These are phyloP conservation scores for Aciculosporium take DNA, from an alignment of 2,329 filamentous ascomycete species.

Conservation along the genomic window DNA sequence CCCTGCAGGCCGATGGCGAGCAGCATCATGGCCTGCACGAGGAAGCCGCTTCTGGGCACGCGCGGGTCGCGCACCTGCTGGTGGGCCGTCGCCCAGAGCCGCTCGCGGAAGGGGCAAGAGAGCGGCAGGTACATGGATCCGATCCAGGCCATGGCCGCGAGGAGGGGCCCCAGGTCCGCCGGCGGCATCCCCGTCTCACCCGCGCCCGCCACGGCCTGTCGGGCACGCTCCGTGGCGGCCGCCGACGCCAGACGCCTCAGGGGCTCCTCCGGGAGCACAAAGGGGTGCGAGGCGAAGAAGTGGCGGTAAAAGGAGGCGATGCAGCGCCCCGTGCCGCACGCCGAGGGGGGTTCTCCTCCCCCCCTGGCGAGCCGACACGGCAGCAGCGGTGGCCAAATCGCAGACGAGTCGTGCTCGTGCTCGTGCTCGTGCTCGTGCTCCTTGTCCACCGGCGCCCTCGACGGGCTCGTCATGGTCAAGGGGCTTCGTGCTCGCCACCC, in stretches of 20 bases:
- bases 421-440: constrained; percentile 22
- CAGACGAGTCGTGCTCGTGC: too few relatives aligned
- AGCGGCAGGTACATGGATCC: background rate
- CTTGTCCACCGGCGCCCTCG: constrained; percentile 9
- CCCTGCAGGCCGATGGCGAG: background rate
- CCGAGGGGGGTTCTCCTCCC: too few relatives aligned
- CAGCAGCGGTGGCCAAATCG: too few relatives aligned
- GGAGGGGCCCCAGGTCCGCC: background rate
- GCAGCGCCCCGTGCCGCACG: background rate
- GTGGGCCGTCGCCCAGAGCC: background rate
- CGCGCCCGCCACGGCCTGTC: too few relatives aligned
- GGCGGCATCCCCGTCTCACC: too few relatives aligned
- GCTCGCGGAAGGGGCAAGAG: background rate
- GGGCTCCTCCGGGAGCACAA: background rate
- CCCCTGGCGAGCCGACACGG: too few relatives aligned
- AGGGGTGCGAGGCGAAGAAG: background rate
- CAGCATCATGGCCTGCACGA: background rate
- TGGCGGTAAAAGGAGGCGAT: background rate
- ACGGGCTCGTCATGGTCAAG: too few relatives aligned
- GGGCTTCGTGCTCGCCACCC: too few relatives aligned
- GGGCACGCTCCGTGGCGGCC: too few relatives aligned
- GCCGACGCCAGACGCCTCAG: too few relatives aligned
- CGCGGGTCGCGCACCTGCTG: background rate
- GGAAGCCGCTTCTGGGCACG: background rate
- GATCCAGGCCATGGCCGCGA: background rate